phyloP scores from a whole-genome alignment of 2,329 filamentous ascomycete species.

The Colletotrichum sidae region DNA sequence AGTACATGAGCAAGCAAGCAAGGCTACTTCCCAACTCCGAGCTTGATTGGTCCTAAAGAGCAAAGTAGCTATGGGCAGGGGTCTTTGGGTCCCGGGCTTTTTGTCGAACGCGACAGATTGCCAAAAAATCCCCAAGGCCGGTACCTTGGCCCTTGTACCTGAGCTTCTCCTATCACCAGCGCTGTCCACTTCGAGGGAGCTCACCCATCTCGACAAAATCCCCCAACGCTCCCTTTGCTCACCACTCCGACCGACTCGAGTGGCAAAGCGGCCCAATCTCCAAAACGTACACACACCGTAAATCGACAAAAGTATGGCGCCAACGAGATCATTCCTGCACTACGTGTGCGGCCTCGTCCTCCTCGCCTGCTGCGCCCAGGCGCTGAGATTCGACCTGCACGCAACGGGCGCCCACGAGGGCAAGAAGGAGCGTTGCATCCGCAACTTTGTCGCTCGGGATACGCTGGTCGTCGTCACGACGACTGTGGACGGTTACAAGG shows the following conservation, averaged over 20 bases:
- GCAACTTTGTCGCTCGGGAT: slow-evolving; percentile 93
- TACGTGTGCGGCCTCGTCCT: slow-evolving; percentile 69
- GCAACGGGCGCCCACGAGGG: slow-evolving; percentile 73
- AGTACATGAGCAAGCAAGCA: slow-evolving; percentile 2
- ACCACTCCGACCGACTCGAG: slow-evolving; percentile 8
- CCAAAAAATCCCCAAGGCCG: slow-evolving; percentile 37
- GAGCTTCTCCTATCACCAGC: slow-evolving; percentile 33
- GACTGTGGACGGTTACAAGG: slow-evolving; percentile 84
- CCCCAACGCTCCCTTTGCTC: slow-evolving; percentile 57
- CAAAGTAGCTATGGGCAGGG: slow-evolving; percentile 16
- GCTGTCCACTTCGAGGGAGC: slow-evolving; percentile 18
- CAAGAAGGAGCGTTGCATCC: slow-evolving; percentile 87
- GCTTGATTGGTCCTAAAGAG: slow-evolving; percentile 19
- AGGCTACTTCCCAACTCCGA: neutral
- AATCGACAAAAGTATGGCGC: slow-evolving; percentile 55
- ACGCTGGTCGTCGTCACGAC: slow-evolving; percentile 96
- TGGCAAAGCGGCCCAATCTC: neutral
- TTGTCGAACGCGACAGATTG: slow-evolving; percentile 40
- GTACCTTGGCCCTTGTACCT: slow-evolving; percentile 21
- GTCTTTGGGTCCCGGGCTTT: slow-evolving; percentile 28
- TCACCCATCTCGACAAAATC: slow-evolving; percentile 2
- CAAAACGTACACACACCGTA: neutral
- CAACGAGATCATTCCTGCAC: slow-evolving; percentile 65
- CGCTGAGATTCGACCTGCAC: slow-evolving; percentile 93
- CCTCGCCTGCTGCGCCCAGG: slow-evolving; percentile 66